These are phyloP conservation scores for Amanita pseudoporphyria DNA, from an alignment of 768 basidiomycete genomes.

Conservation along the genomic window DNA sequence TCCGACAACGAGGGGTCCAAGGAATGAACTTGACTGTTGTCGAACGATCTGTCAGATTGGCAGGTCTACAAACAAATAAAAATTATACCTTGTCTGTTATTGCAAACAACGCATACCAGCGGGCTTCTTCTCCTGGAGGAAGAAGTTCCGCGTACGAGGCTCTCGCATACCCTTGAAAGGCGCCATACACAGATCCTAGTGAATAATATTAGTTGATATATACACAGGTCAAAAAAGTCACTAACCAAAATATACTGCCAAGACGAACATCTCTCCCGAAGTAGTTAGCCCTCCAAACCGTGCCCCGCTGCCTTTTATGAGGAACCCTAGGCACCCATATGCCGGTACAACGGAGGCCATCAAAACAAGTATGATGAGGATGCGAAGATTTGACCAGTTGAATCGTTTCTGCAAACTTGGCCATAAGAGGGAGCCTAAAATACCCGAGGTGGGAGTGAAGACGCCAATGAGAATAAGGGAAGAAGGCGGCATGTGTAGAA, in stretches of 20 bases:
- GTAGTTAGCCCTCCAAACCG: slow-evolving; percentile 69
- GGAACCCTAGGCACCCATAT: slow-evolving; percentile 79
- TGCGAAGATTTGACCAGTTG: slow-evolving; percentile 54
- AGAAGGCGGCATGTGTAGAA: slow-evolving; percentile 69
- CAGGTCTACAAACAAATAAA: slow-evolving; percentile 7
- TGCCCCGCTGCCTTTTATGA: slow-evolving; percentile 33
- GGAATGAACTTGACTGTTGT: slow-evolving; percentile 75
- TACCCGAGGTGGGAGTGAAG: slow-evolving; percentile 69
- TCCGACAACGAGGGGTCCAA: slow-evolving; percentile 86
- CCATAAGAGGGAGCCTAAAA: slow-evolving; percentile 77
- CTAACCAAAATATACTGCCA: slow-evolving; percentile 78
- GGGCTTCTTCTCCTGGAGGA: slow-evolving; percentile 80
- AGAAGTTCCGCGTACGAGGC: slow-evolving; percentile 84
- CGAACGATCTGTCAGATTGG: neutral
- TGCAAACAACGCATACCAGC: slow-evolving; percentile 84
- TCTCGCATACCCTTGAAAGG: slow-evolving; percentile 85
- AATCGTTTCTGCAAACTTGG: slow-evolving; percentile 60
- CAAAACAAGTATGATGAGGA: slow-evolving; percentile 59
- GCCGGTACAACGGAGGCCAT: slow-evolving; percentile 59
- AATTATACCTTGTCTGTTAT: slow-evolving; percentile 84
- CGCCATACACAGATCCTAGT: slow-evolving; percentile 67
- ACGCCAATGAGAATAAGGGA: slow-evolving; percentile 74
- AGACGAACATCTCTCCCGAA: slow-evolving; percentile 73
- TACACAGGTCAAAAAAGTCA: neutral
- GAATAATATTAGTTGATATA: neutral